Evolutionary conservation across 768 basidiomycete species (phyloP).

Genomic region (Tulasnella sp.): DNA sequence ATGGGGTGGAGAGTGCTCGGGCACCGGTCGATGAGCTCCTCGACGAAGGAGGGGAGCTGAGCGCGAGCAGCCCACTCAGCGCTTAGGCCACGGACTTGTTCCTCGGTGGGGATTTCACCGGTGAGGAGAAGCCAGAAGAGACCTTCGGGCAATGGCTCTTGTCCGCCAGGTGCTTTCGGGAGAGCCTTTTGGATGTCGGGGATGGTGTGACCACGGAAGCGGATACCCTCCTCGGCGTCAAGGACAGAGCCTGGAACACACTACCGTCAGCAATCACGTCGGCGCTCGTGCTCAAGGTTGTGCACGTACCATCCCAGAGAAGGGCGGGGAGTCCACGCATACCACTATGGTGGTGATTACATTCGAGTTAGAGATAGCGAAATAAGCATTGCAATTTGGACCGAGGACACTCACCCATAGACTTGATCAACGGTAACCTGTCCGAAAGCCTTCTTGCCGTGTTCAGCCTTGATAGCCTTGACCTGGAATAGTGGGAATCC

Average conservation of each 20-base stretch:
- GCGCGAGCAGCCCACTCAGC: slow-evolving; percentile 93
- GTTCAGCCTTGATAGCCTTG: slow-evolving; percentile 67
- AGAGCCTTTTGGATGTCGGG: slow-evolving; percentile 78
- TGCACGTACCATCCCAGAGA: slow-evolving; percentile 68
- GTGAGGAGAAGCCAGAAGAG: slow-evolving; percentile 95
- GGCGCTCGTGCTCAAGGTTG: neutral
- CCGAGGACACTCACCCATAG: slow-evolving; percentile 49
- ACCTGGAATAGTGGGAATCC: slow-evolving; percentile 35
- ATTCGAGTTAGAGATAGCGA: neutral
- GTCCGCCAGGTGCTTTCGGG: slow-evolving; percentile 79
- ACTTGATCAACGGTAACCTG: slow-evolving; percentile 85
- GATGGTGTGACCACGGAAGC: slow-evolving; percentile 94
- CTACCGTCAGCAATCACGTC: neutral
- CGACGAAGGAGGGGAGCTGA: slow-evolving; percentile 86
- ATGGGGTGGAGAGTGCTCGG: slow-evolving; percentile 93
- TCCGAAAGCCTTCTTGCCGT: slow-evolving; percentile 90
- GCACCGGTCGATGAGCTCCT: slow-evolving; percentile 89
- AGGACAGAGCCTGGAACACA: slow-evolving; percentile 60
- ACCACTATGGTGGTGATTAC: slow-evolving; percentile 39
- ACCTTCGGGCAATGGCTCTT: slow-evolving; percentile 85
- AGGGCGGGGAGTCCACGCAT: slow-evolving; percentile 87
- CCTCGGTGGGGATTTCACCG: slow-evolving; percentile 84
- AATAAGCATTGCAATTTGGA: neutral
- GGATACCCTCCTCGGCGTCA: slow-evolving; percentile 94
- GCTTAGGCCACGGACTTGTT: slow-evolving; percentile 77